Evolutionary conservation across 2,329 filamentous ascomycete species (phyloP).

Genomic region (Aspergillus nomiae): DNA sequence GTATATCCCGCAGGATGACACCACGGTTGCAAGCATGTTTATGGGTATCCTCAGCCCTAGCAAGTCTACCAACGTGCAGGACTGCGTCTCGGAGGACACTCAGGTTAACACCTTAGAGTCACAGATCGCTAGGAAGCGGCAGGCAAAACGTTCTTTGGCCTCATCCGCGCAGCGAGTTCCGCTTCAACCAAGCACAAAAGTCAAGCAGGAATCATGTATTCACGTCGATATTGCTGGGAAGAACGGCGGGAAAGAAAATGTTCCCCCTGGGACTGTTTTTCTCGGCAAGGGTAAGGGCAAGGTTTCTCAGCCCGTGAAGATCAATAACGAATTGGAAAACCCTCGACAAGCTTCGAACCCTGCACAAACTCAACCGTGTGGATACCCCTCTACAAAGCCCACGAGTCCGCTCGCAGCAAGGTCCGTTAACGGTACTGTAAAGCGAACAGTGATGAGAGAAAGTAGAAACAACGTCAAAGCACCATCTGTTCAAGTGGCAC

Average conservation of each 20-base stretch:
- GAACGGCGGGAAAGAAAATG: slow-evolving; percentile 64
- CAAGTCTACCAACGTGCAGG: slow-evolving; percentile 26
- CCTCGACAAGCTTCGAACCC: slow-evolving; percentile 25
- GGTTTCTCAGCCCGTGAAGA: slow-evolving; percentile 14
- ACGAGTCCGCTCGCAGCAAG: slow-evolving; percentile 11
- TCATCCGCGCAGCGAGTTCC: slow-evolving; percentile 43
- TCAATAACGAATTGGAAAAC: slow-evolving; percentile 25
- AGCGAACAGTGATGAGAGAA: slow-evolving; percentile 15
- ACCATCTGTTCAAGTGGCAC: neutral
- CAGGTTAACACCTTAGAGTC: slow-evolving; percentile 37
- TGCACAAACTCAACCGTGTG: neutral
- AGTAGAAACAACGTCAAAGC: slow-evolving; percentile 16
- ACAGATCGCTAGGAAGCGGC: slow-evolving; percentile 36
- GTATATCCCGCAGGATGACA: slow-evolving; percentile 47
- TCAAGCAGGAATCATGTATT: slow-evolving; percentile 44
- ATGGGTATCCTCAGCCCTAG: slow-evolving; percentile 48
- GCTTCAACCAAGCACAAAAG: slow-evolving; percentile 46
- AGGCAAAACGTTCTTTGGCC: slow-evolving; percentile 25
- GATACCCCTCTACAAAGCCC: neutral
- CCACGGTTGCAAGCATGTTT: slow-evolving; percentile 44
- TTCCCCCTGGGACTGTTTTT: slow-evolving; percentile 51
- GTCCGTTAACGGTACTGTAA: slow-evolving; percentile 7
- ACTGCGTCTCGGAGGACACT: slow-evolving; percentile 16
- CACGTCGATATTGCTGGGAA: slow-evolving; percentile 53
- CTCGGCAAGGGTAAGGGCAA: slow-evolving; percentile 25